These are phyloP conservation scores for Volvox carteri DNA, from an alignment of 163 green algal genomes.

Conservation along the genomic window DNA sequence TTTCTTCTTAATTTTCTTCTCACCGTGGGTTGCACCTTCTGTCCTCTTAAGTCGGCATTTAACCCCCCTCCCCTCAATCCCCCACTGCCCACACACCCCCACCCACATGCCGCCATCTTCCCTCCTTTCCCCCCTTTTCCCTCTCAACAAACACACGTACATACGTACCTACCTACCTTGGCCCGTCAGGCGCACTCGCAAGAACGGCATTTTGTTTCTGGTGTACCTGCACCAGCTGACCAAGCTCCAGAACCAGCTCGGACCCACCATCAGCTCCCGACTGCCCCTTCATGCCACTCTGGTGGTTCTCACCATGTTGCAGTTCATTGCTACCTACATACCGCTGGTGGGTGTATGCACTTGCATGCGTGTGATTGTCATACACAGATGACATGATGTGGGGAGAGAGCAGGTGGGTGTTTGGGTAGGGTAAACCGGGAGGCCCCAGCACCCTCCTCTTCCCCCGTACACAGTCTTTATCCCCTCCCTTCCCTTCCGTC, in stretches of 20 bases:
- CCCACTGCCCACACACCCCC: background rate
- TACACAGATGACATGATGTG: too few relatives aligned
- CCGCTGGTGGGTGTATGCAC: slow-evolving; percentile 8
- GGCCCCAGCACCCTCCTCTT: too few relatives aligned
- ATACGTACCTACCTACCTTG: background rate
- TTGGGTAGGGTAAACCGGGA: too few relatives aligned
- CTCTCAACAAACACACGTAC: too few relatives aligned
- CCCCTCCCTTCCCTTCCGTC: too few relatives aligned
- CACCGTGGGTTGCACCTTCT: too few relatives aligned
- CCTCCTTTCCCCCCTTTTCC: background rate
- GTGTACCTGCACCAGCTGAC: slow-evolving; percentile 28
- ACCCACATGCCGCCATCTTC: background rate
- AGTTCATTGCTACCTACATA: background rate
- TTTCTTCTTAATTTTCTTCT: too few relatives aligned
- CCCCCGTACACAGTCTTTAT: too few relatives aligned
- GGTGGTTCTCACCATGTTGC: background rate
- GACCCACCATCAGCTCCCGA: background rate
- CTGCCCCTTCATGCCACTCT: background rate
- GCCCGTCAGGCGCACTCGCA: background rate
- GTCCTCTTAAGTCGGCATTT: background rate
- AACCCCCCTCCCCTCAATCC: background rate
- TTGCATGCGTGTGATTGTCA: too few relatives aligned
- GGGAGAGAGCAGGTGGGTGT: too few relatives aligned
- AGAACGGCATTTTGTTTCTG: background rate
- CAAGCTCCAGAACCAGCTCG: slow-evolving; percentile 7